Conservation (phyloP, 345 rosid species). For the Fremontodendron californicum region DNA sequence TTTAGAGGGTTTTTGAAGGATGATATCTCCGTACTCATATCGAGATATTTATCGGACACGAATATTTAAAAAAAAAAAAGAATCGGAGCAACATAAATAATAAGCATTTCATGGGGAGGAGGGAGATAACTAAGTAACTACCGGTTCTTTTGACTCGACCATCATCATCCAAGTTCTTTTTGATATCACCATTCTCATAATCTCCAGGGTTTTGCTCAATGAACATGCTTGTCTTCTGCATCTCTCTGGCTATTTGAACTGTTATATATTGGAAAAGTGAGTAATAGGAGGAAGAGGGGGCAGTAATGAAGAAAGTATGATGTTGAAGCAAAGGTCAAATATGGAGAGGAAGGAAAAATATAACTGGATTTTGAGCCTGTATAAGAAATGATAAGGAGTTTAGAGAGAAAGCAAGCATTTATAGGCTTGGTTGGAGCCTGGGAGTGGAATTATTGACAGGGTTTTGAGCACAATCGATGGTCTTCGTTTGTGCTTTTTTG, state of each 20-base stretch:
- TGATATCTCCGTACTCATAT: no score
- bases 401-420: no score
- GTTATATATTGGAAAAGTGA: no score
- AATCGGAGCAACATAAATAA: no score
- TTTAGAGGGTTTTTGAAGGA: no score
- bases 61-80: no score
- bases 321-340: not conserved
- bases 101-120: not conserved
- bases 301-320: not conserved
- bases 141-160: conserved; percentile 72
- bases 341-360: not conserved
- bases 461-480: conserved; percentile 11
- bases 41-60: no score
- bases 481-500: not conserved
- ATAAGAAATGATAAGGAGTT: not conserved
- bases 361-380: not conserved
- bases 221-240: conserved; percentile 32
- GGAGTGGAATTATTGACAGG: not conserved
- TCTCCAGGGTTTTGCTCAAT: conserved; percentile 34
- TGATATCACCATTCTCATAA: conserved; percentile 21
- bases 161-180: conserved; percentile 64
- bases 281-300: not conserved
- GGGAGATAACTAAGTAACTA: conserved; percentile 8
- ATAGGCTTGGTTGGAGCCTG: conserved; percentile 6
- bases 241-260: conserved; percentile 24